Percentiles rank a stretch among this genome's conserved stretches.
Evolutionary conservation across 106 monocot species (phyloP).

Genomic region (Apostasia shenzhenica): DNA sequence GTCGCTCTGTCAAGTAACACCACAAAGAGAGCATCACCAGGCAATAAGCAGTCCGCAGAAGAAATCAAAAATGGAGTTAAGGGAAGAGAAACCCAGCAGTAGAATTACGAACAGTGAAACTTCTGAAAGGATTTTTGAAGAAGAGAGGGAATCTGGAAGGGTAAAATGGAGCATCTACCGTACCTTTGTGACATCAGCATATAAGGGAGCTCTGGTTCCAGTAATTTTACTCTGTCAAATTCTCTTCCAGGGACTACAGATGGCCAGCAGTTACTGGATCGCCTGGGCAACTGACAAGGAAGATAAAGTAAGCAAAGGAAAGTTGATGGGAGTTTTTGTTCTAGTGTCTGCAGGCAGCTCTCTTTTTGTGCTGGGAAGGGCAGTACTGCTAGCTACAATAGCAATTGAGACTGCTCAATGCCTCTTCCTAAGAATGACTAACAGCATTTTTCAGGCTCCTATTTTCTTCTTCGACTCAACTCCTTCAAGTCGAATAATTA

Average conservation of each 20-base stretch:
- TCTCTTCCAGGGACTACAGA: constrained; percentile 74
- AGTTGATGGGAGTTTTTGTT: constrained; percentile 48
- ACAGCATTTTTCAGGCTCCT: constrained; percentile 55
- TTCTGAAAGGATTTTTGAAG: constrained; percentile 18
- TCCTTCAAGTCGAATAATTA: constrained; percentile 74
- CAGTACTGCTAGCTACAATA: constrained; percentile 58
- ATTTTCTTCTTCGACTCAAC: constrained; percentile 71
- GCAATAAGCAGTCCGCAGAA: background rate
- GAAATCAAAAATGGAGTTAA: constrained; percentile 22
- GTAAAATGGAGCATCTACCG: constrained; percentile 70
- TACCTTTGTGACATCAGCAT: constrained; percentile 62
- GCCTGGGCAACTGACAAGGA: constrained; percentile 65
- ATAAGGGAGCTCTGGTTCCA: constrained; percentile 63
- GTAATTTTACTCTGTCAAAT: constrained; percentile 57
- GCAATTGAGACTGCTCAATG: constrained; percentile 68
- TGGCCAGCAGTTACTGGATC: constrained; percentile 89
- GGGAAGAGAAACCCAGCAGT: constrained; percentile 10
- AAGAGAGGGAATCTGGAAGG: constrained; percentile 64
- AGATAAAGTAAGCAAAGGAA: constrained; percentile 29
- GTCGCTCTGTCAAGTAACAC: constrained; percentile 40
- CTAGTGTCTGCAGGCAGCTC: constrained; percentile 62
- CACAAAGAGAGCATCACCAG: constrained; percentile 16
- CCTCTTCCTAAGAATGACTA: constrained; percentile 60
- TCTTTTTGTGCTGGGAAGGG: constrained; percentile 65
- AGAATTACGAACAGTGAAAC: constrained; percentile 8